A percentile compares a stretch with the other conserved stretches of the same genome.
These are phyloP conservation scores for Lichtheimia corymbifera DNA, from an alignment of 371 early-diverging fungal species.

Conservation along the genomic window DNA sequence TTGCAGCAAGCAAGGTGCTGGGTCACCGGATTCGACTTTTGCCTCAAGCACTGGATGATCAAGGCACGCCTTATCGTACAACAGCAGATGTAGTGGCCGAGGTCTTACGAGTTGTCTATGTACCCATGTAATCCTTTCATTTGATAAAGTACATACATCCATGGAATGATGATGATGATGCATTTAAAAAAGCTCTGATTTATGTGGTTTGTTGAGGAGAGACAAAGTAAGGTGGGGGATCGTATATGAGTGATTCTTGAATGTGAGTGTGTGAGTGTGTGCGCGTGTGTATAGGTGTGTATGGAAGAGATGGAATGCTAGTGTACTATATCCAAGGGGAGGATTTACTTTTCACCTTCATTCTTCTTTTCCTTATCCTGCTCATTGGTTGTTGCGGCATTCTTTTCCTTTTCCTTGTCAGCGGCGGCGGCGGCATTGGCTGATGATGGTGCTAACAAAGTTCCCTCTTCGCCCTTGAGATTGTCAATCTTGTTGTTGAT, in stretches of 20 bases:
- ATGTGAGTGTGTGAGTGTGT: too few relatives aligned
- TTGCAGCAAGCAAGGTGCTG: conserved; percentile 52
- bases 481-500: conserved; percentile 91
- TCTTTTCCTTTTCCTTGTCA: conserved; percentile 3
- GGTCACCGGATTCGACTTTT: conserved; percentile 21
- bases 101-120: conserved; percentile 18
- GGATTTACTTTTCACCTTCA: conserved; percentile 2
- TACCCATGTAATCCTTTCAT: conserved; percentile 8
- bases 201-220: too few relatives aligned
- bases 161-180: too few relatives aligned
- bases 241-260: too few relatives aligned
- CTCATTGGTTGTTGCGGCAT: background rate
- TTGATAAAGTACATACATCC: too few relatives aligned
- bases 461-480: conserved; percentile 44
- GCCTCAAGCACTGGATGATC: background rate
- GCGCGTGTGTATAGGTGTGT: too few relatives aligned
- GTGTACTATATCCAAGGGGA: background rate
- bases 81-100: conserved; percentile 15
- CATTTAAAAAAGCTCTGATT: too few relatives aligned
- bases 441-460: conserved; percentile 18
- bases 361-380: conserved; percentile 1
- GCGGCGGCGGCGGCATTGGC: background rate
- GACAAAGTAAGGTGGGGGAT: too few relatives aligned
- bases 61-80: background rate
- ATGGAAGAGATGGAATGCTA: background rate